Evolutionary conservation across 1,284 basidiomycete genomes (phyloP), one percentile per base, ranked within the genome.

Genomic region (Xerocomus nothofagi): DNA sequence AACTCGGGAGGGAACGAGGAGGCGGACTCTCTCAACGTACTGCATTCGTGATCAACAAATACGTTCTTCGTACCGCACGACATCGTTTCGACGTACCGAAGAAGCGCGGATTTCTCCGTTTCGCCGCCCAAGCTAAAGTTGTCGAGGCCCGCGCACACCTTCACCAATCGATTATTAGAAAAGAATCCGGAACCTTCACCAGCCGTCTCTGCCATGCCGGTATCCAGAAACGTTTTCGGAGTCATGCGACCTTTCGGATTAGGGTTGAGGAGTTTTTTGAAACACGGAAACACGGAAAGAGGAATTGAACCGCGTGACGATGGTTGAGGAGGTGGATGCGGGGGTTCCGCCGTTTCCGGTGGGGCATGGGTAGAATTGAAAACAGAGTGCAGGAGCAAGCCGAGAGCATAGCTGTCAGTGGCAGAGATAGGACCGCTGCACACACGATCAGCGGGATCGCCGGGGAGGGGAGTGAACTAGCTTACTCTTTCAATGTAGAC

Each of bases 221-320:
- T 74, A 27, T 91, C 84, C 12, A 96, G 76, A 67, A 98, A 92
- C 3, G 74, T 74, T 56, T 89, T 87, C 0, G 88, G 79, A 0
- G 86, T 81, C 58, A 94, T 73, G 20, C 97, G 81, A 0, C 82
- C 80, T 62, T 86, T 89, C 0, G 91, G 81, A 66, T 89, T 95
- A 0, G 95, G 93, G 53, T 92, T 92, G 6, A 98, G 76, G 49
- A 99, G 83, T 47, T 85, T 86, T 70, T 94, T 95, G 75, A 89
- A 93, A 0, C 82, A 76, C 0, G 86, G 79, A 65, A 96, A 98
- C 2, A 99, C 68, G 0, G 80, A 61, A 3, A 73, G 69, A 0
- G 97, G 96, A 27, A 98, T 90, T 2, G 79, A 67, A 1, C 93
- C 95, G 8, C 89, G 81, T 2, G 85, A 85, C 0, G 87, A 82